Base-by-base conservation (phyloP, 2,329 filamentous ascomycete genomes). In the Pseudogymnoascus sp. region DNA sequence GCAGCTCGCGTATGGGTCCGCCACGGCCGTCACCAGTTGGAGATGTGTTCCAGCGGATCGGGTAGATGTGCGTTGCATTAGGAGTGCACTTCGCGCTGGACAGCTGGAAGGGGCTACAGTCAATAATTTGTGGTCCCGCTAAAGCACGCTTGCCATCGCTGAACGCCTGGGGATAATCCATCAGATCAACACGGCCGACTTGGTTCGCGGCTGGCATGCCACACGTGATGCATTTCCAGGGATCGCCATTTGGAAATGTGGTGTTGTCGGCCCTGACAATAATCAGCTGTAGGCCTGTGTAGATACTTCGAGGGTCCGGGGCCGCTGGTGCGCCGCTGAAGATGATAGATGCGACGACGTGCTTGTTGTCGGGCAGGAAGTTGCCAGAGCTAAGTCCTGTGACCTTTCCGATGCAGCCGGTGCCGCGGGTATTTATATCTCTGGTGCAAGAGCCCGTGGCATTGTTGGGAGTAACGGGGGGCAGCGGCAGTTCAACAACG, bases 221-320 rank as follows among this genome's bases (percentile, higher is more conserved):
- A 62, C 79, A 81, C 31, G 73, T 81, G 4, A 81, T 62, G 62
- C 79, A 81, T 65, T 79, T 81, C 78, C 78, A 81, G 0, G 74
- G 59, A 64, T 80, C 77, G 0, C 79, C 79, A 61, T 77, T 79
- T 1, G 71, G 56, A 47, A 81, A 81, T 0, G 63, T 72, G 2
- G 69, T 75, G 1, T 73, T 74, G 62, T 81, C 76, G 0, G 74
- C 65, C 65, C 78, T 80, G 66, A 80, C 70, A 4, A 80, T 64
- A 37, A 81, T 73, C 3, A 80, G 59, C 50, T 81, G 78, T 8
- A 68, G 64, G 2, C 78, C 78, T 1, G 62, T 67, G 65, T 77
- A 81, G 53, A 79, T 76, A 65, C 76, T 78, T 4, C 72, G 72
- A 0, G 75, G 69, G 64, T 78, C 71, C 1, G 75, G 76, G 4